Evolutionary conservation across 139 green algal species (phyloP).

Genomic region (Picochlorum sp.): DNA sequence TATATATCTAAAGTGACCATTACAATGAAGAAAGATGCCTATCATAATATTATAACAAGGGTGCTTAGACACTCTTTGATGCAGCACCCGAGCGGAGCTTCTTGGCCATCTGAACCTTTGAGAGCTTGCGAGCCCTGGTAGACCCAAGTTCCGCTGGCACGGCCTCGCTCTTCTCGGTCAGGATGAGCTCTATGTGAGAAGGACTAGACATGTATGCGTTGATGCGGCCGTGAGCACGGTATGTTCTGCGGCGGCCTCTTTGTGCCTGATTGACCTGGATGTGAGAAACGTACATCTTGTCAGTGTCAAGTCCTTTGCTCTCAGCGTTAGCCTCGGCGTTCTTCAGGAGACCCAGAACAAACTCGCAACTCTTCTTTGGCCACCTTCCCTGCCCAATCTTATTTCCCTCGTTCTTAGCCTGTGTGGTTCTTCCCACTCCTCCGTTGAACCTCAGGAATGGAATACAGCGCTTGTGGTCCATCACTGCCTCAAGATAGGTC

Average conservation of each 20-base stretch:
- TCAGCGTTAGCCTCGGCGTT: constrained; percentile 98
- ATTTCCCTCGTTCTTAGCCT: constrained; percentile 68
- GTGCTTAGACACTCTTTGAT: constrained; percentile 38
- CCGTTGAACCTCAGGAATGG: constrained; percentile 93
- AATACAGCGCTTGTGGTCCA: constrained; percentile 86
- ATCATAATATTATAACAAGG: not conserved
- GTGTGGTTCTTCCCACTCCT: constrained; percentile 38
- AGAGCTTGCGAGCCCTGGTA: constrained; percentile 43
- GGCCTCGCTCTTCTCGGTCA: constrained; percentile 72
- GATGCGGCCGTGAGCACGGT: constrained; percentile 96
- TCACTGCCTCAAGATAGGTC: constrained; percentile 89
- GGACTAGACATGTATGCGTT: constrained; percentile 96
- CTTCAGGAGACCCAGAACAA: constrained; percentile 93
- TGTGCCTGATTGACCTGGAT: constrained; percentile 97
- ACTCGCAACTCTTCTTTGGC: constrained; percentile 90
- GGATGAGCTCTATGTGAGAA: constrained; percentile 94
- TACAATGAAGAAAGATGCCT: not conserved
- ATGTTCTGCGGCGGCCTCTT: constrained; percentile 86
- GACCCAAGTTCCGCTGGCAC: constrained; percentile 58
- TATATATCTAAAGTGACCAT: not conserved
- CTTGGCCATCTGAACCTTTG: constrained; percentile 47
- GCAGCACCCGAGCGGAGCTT: constrained; percentile 54
- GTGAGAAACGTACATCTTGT: constrained; percentile 83
- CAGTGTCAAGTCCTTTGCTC: constrained; percentile 92
- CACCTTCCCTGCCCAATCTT: constrained; percentile 86